These are phyloP conservation scores for Groenewaldozyma sp. DNA, from an alignment of 1,139 yeast genomes.

Conservation along the genomic window DNA sequence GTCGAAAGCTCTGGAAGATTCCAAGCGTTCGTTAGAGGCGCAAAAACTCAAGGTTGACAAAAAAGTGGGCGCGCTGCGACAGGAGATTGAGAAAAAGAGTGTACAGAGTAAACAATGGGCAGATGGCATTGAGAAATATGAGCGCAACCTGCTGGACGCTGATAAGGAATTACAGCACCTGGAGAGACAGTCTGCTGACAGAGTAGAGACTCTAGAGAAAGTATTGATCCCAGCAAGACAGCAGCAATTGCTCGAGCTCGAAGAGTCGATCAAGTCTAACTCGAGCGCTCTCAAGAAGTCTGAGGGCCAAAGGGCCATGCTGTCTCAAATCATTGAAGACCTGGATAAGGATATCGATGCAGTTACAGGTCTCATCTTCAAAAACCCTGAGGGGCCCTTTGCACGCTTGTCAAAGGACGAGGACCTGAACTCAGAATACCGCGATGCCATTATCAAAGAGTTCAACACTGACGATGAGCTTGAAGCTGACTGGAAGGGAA, in stretches of 20 bases:
- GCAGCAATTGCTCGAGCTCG: constrained; percentile 29
- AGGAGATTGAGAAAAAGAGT: constrained; percentile 17
- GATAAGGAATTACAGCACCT: constrained; percentile 12
- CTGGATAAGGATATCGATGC: constrained; percentile 18
- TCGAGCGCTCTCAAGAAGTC: constrained; percentile 13
- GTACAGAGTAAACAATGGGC: constrained; percentile 16
- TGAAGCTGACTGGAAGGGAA: constrained; percentile 27
- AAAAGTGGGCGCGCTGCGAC: constrained; percentile 17
- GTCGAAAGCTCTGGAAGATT: constrained; percentile 39
- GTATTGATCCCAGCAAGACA: constrained; percentile 12
- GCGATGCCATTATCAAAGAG: constrained; percentile 17
- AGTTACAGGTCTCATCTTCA: constrained; percentile 18
- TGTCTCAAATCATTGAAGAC: constrained; percentile 15
- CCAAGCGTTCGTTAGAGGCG: constrained; percentile 31
- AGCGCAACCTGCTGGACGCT: constrained; percentile 12
- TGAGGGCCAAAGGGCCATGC: constrained; percentile 16
- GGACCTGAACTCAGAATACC: constrained; percentile 16
- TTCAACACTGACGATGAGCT: constrained; percentile 19
- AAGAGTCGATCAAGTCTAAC: constrained; percentile 33
- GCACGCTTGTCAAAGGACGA: constrained; percentile 19
- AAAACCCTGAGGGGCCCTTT: constrained; percentile 17
- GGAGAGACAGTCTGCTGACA: constrained; percentile 10
- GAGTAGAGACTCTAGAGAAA: constrained; percentile 10
- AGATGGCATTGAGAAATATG: constrained; percentile 14
- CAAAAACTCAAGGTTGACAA: constrained; percentile 27